A percentile compares a stretch with the other conserved stretches of the same genome.
These are phyloP conservation scores for Paecilomyces sp. DNA, from an alignment of 2,329 filamentous ascomycete species.

Conservation along the genomic window DNA sequence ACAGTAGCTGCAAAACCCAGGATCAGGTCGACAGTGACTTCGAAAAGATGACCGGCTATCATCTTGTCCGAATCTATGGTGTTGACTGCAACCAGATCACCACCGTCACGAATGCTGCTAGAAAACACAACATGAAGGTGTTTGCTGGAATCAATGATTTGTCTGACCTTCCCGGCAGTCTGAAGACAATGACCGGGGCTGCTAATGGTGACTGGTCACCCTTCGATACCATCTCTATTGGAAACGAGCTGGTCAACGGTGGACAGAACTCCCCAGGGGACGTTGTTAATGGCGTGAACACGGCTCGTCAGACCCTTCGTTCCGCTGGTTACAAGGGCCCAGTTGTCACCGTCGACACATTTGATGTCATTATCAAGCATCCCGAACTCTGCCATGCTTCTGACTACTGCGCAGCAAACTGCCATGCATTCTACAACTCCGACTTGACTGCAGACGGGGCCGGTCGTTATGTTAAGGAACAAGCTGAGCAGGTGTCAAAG, in stretches of 20 bases:
- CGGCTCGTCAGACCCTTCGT: slow-evolving; percentile 53
- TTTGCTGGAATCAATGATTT: slow-evolving; percentile 70
- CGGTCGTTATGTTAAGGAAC: slow-evolving; percentile 58
- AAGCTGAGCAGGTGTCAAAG: slow-evolving; percentile 42
- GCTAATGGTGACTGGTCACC: slow-evolving; percentile 59
- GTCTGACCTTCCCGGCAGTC: slow-evolving; percentile 47
- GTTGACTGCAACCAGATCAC: slow-evolving; percentile 68
- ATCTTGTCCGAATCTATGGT: slow-evolving; percentile 68
- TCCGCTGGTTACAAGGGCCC: slow-evolving; percentile 61
- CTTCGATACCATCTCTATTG: slow-evolving; percentile 66
- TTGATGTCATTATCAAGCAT: slow-evolving; percentile 58
- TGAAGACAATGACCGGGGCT: slow-evolving; percentile 54
- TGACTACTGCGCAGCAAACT: slow-evolving; percentile 75
- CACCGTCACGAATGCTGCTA: slow-evolving; percentile 56
- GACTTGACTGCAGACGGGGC: slow-evolving; percentile 53
- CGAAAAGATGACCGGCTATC: slow-evolving; percentile 49
- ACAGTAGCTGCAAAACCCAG: slow-evolving; percentile 59
- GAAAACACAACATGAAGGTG: slow-evolving; percentile 58
- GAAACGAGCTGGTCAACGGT: slow-evolving; percentile 72
- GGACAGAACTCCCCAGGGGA: slow-evolving; percentile 44
- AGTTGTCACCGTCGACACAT: slow-evolving; percentile 76
- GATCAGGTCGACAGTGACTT: slow-evolving; percentile 61
- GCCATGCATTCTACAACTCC: slow-evolving; percentile 75
- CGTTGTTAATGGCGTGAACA: slow-evolving; percentile 53
- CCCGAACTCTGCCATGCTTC: slow-evolving; percentile 64